Base-by-base conservation (phyloP, 2,329 filamentous ascomycete genomes). In the Ustulina deusta region DNA sequence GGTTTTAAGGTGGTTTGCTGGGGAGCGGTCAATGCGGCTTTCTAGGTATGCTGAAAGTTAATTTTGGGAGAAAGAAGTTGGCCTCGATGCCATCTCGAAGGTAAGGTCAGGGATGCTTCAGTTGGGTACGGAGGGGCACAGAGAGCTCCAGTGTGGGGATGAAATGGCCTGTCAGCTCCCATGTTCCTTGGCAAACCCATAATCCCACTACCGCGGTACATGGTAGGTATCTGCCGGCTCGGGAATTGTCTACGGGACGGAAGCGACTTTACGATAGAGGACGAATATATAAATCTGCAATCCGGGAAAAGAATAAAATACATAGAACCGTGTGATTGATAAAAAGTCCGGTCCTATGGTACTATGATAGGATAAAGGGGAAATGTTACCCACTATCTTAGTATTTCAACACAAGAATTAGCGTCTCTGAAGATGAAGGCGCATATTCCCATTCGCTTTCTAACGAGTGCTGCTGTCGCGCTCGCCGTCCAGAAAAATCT, bases 401-500 rank as follows among this genome's bases (percentile, higher is more conserved):
- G 6, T 36, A 36, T 36, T n/a, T n/a, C n/a, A 42, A 29, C 22
- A 29, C 22, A 29, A 6, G 10, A 29, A 20, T 25, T 25, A 40
- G 6, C 22, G 7, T 20, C 38, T 29, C 15, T 20, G 13, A 44
- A 29, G 17, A 65, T 65, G 57, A 61, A 65, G 56, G 6, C 44
- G n/a, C 29, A n/a, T 29, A 11, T 15, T 2, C 22, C 7, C 17
- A 17, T 58, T 42, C 1, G 6, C 40, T 32, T 59, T n/a, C 42
- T 65, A 20, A n/a, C 20, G 20, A 48, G 27, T 22, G 56, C 25
- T 20, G 20, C 34, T 15, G 32, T 62, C 15, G 62, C 63, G 9
- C 10, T 64, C 32, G 52, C 48, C n/a, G 38, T 6, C 4, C 64
- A 61, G 36, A 82, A 80, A 63, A 81, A 80, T 36, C 73, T 84